These are phyloP conservation scores for Cucurbita pepo DNA, from an alignment of 306 rosid genomes.

Conservation along the genomic window DNA sequence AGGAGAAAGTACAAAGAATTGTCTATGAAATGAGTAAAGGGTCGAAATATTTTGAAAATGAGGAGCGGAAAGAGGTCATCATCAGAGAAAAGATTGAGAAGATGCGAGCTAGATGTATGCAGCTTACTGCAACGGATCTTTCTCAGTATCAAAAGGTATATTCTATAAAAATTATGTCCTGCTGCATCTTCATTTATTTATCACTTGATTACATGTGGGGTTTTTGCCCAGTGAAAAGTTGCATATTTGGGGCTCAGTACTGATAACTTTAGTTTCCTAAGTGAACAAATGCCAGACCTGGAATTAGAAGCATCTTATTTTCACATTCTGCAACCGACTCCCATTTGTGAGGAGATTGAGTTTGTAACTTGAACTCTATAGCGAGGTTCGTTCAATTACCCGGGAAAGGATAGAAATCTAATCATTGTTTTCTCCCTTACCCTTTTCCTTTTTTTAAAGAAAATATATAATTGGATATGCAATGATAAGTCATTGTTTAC, in stretches of 20 bases:
- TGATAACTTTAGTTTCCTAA: background rate
- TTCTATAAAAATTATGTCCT: background rate
- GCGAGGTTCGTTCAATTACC: background rate
- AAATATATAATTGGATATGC: background rate
- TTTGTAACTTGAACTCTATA: background rate
- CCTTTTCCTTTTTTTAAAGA: background rate
- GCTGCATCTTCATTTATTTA: background rate
- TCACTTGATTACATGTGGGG: background rate
- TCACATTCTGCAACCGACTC: background rate
- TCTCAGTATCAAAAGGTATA: constrained; percentile 42
- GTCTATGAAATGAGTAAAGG: constrained; percentile 97
- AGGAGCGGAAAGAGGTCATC: constrained; percentile 73
- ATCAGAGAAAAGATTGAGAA: constrained; percentile 57
- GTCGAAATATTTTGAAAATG: constrained; percentile 71
- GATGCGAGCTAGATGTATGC: constrained; percentile 33
- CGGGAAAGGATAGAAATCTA: background rate
- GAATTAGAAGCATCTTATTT: background rate
- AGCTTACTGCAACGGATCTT: constrained; percentile 40
- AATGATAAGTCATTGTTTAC: background rate
- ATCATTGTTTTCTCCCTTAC: background rate
- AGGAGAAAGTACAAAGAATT: constrained; percentile 69
- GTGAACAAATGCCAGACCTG: background rate
- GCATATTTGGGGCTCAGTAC: background rate
- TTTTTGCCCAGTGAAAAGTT: background rate
- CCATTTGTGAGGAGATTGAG: background rate